Conservation (phyloP, 2,329 filamentous ascomycete species). For the Zarea fungicola region DNA sequence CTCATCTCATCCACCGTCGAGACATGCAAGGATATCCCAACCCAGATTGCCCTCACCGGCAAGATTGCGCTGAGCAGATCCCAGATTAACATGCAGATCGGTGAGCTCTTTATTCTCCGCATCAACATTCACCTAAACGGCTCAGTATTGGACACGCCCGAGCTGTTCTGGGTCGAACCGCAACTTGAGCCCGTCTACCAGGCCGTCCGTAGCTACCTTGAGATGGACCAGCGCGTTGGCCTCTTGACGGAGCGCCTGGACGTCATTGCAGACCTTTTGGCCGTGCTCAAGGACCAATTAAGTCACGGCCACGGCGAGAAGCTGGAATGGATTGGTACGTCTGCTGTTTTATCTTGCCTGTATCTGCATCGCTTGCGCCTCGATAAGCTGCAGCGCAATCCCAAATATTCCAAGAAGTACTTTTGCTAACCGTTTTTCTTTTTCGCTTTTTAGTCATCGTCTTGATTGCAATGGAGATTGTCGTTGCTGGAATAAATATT, state of each 20-base stretch:
- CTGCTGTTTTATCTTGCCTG: no score
- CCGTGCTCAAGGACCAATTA: conserved; percentile 91
- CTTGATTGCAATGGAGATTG: conserved; percentile 89
- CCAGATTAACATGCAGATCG: conserved; percentile 99
- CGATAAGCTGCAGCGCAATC: no score
- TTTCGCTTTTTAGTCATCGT: conserved; percentile 72
- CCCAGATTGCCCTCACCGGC: conserved; percentile 86
- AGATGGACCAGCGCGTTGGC: conserved; percentile 94
- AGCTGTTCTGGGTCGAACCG: conserved; percentile 97
- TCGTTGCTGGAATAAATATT: conserved; percentile 91
- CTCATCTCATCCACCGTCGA: conserved; percentile 91
- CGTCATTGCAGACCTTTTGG: conserved; percentile 85
- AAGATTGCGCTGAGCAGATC: conserved; percentile 82
- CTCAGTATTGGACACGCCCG: conserved; percentile 90
- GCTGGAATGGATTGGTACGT: conserved; percentile 81
- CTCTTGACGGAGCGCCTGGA: conserved; percentile 84
- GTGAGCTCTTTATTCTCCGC: conserved; percentile 92
- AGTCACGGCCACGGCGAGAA: conserved; percentile 90
- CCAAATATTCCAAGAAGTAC: neutral
- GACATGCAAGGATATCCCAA: conserved; percentile 85
- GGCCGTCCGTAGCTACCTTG: conserved; percentile 88
- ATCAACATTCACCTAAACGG: conserved; percentile 99
- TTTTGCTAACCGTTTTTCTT: conserved; percentile 14
- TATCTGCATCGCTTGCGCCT: no score
- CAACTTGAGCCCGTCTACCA: conserved; percentile 95